phyloP scores from a whole-genome alignment of 2,329 filamentous ascomycete genomes.

The Apiospora sp. region DNA sequence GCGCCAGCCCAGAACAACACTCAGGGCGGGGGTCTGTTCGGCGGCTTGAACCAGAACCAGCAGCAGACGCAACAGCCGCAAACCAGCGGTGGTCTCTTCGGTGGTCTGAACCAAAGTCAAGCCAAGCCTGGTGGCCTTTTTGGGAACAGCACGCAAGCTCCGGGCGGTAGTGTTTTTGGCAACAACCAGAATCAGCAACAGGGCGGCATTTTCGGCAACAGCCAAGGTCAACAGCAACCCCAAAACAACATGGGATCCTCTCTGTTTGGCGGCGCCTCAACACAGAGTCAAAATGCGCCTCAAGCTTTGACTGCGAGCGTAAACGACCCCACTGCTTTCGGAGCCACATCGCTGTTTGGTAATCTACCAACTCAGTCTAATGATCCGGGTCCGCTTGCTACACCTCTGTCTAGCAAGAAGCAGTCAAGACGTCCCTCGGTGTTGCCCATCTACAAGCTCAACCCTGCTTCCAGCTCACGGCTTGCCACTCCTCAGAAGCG shows the following conservation, averaged over 20 bases:
- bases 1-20: constrained; percentile 41
- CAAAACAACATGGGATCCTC: constrained; percentile 58
- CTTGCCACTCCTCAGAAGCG: constrained; percentile 85
- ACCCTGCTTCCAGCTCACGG: constrained; percentile 79
- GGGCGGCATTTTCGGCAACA: constrained; percentile 54
- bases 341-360: constrained; percentile 85
- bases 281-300: constrained; percentile 58
- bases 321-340: constrained; percentile 86
- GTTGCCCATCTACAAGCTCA: constrained; percentile 86
- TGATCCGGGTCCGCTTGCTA: constrained; percentile 90
- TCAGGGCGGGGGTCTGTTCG: constrained; percentile 61
- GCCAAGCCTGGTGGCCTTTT: constrained; percentile 64
- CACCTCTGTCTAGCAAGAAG: constrained; percentile 78
- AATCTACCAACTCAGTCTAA: constrained; percentile 64
- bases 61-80: constrained; percentile 47
- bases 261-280: constrained; percentile 65
- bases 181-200: constrained; percentile 54
- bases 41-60: constrained; percentile 50
- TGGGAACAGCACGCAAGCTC: constrained; percentile 51
- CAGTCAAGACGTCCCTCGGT: constrained; percentile 83
- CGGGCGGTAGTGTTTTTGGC: constrained; percentile 64
- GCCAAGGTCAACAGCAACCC: constrained; percentile 58
- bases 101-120: constrained; percentile 58
- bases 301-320: constrained; percentile 80
- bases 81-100: constrained; percentile 55